phyloP scores from a whole-genome alignment of 2,329 filamentous ascomycete species.

The Drechslera avenae region DNA sequence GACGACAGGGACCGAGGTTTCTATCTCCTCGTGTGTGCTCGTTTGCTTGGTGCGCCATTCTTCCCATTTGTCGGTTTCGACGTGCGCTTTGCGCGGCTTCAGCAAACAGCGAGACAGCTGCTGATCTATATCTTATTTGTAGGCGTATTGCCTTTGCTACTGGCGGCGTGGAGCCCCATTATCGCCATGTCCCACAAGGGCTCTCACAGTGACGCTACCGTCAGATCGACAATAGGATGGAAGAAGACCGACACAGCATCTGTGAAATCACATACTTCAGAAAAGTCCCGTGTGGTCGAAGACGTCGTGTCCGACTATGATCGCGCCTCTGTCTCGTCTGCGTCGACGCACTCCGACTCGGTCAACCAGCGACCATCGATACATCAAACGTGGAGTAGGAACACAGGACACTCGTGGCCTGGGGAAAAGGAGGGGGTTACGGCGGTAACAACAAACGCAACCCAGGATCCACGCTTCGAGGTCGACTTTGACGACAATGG shows the following conservation, averaged over 20 bases:
- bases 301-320: constrained; percentile 21
- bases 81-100: background rate
- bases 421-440: constrained; percentile 34
- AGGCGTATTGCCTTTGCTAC: background rate
- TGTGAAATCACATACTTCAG: constrained; percentile 3
- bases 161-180: constrained; percentile 5
- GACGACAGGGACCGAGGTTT: background rate
- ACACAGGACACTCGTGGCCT: constrained; percentile 38
- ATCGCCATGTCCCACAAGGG: constrained; percentile 12
- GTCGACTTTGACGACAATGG: constrained; percentile 68
- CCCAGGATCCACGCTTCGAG: constrained; percentile 66
- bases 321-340: constrained; percentile 30
- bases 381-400: constrained; percentile 43
- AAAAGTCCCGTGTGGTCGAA: constrained; percentile 11
- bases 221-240: background rate
- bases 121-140: background rate
- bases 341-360: constrained; percentile 29
- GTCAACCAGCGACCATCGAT: constrained; percentile 31
- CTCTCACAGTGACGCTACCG: constrained; percentile 16
- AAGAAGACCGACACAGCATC: background rate
- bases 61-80: background rate
- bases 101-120: background rate
- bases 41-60: background rate
- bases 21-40: background rate
- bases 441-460: constrained; percentile 45